Evolutionary conservation across 2,329 filamentous ascomycete genomes (phyloP).

Genomic region (Xylaria sp.): DNA sequence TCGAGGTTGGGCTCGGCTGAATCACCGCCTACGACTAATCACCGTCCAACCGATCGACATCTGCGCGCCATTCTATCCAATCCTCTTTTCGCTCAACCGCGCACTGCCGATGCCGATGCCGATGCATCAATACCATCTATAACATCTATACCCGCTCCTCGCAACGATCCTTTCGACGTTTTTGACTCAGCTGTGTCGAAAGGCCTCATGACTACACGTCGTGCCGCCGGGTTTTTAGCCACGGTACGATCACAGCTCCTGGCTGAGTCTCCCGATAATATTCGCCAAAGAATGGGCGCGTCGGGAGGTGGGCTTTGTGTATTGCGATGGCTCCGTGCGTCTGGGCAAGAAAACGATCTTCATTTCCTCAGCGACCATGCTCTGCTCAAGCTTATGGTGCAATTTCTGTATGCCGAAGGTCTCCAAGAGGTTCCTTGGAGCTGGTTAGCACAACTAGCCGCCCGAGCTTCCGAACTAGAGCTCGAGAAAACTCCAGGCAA

Average conservation of each 20-base stretch:
- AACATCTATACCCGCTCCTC: constrained; percentile 37
- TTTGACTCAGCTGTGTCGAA: constrained; percentile 66
- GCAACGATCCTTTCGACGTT: constrained; percentile 63
- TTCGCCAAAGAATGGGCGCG: constrained; percentile 51
- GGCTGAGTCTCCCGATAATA: constrained; percentile 48
- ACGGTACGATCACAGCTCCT: constrained; percentile 57
- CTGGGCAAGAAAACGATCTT: constrained; percentile 58
- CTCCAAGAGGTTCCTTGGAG: constrained; percentile 62
- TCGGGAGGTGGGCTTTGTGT: constrained; percentile 61
- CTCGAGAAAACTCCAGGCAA: constrained; percentile 36
- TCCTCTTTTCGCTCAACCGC: constrained; percentile 60
- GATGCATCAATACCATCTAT: neutral
- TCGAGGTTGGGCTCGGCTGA: constrained; percentile 8
- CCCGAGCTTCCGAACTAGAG: constrained; percentile 36
- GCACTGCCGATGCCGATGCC: constrained; percentile 20
- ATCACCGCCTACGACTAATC: constrained; percentile 32
- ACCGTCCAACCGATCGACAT: constrained; percentile 60
- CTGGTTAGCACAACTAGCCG: constrained; percentile 59
- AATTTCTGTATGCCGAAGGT: constrained; percentile 64
- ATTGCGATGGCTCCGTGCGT: constrained; percentile 64
- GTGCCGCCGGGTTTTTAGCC: constrained; percentile 64
- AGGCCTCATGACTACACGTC: constrained; percentile 65
- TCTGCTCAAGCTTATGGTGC: constrained; percentile 56
- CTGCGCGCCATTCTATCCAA: constrained; percentile 67
- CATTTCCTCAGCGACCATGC: constrained; percentile 55